Base-by-base conservation (phyloP, 345 rosid genomes). In the Boechera divaricarpa region DNA sequence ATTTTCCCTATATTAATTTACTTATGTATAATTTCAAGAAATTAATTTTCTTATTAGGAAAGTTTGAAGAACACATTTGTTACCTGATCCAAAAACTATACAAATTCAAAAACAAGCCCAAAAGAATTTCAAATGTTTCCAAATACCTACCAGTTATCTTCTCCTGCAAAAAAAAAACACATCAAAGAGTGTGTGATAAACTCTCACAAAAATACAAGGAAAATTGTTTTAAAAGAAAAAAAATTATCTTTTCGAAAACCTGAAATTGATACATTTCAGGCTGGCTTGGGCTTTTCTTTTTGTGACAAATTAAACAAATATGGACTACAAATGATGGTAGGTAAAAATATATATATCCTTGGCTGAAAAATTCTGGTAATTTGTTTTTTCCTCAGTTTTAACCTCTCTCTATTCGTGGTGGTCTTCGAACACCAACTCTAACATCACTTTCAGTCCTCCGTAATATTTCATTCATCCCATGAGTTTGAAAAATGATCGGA, bases 381-480 rank as follows among this genome's bases (percentile, higher is more conserved):
- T 10, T 9, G 11, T 24, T 15, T 10, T 39, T 6, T 8, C 42
- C 24, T 24, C 42, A 3, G 6, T 6, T 52, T 67, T 73, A 78
- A 41, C 77, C 77, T 79, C 82, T 79, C 59, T 73, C 78, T 73
- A 79, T 73, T 54, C 74, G 70, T 15, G 70, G 72, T n/a, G 74
- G 81, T 65, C 56, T 78, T 66, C 73, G 69, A 58, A 78, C 74
- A 33, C 65, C 74, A 6, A 73, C 49, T 78, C 73, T 72, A 10
- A 33, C 81, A 66, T 72, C 77, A 72, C 61, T 78, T 66, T 78
- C 81, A 5, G 77, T 72, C 26, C 73, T 78, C 42, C 81, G 28
- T 66, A 78, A 72, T 78, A 78, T 66, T 66, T 78, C 77, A 72
- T 78, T 78, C 82, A 79, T 79, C 74, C 82, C 82, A 45, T 79